Base-by-base conservation (phyloP, 768 basidiomycete genomes). In the Naematelia aurantialba region DNA sequence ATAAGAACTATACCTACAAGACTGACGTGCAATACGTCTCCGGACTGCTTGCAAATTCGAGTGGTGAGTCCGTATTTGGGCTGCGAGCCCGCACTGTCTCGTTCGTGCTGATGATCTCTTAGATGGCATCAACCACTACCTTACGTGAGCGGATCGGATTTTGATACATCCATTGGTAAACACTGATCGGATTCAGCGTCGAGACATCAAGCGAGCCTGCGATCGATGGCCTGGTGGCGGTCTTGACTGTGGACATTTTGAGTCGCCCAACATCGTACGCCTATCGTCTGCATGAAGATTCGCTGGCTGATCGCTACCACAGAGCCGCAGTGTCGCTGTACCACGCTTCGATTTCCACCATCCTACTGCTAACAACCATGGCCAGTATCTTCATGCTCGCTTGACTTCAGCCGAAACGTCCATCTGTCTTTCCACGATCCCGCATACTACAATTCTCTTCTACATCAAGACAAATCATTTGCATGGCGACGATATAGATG, bases 181-280 rank as follows among this genome's bases (percentile, higher is more conserved):
- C n/a, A n/a, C n/a, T 69, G 51, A 59, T 62, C 14, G 19, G n/a
- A 47, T 27, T 8, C 51, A 69, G 64, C 11, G 72, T 77, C 22
- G 65, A 65, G 31, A 47, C 56, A 4, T 45, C 66, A 21, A 72
- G 69, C 30, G 47, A 44, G 11, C 62, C 70, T 2, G 83, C 89
- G 1, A 80, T 85, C 0, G 93, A 97, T 72, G 93, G 92, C 1
- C 79, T 90, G 11, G 87, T 93, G 2, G 89, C 88, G 0, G 79
- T 96, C 1, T 64, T 93, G 64, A 84, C 84, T 0, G 86, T 92
- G 48, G 83, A 81, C 67, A 85, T 94, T 44, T 81, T 83, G 14
- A 57, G 27, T 45, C 21, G 50, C 21, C 65, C 65, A 11, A n/a
- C 55, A 44, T 52, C 56, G 66, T 68, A 22, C 48, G 66, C 61